A percentile compares a stretch with the other conserved stretches of the same genome.
These are phyloP conservation scores for Urtica urens DNA, from an alignment of 306 rosid species.

Conservation along the genomic window DNA sequence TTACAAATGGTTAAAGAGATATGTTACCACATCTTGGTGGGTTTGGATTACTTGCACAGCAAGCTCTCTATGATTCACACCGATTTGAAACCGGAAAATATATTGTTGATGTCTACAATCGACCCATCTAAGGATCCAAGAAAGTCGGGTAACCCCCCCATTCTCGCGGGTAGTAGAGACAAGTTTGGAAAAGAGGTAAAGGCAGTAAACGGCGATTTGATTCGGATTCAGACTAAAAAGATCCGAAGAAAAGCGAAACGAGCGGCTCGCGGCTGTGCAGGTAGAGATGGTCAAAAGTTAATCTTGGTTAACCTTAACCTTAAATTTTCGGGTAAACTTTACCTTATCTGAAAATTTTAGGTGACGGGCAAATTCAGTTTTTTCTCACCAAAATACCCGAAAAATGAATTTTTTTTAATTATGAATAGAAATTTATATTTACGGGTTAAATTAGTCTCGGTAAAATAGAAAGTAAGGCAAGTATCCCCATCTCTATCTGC, in stretches of 20 bases:
- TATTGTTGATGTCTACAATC: slow-evolving; percentile 60
- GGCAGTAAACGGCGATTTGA: slow-evolving; percentile 58
- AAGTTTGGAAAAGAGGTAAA: slow-evolving; percentile 40
- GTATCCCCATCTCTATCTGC: too few species aligned
- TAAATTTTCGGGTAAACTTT: too few species aligned
- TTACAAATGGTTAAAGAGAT: slow-evolving; percentile 73
- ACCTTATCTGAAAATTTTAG: too few species aligned
- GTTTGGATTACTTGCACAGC: slow-evolving; percentile 87
- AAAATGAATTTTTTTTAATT: too few species aligned
- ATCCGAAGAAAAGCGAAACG: slow-evolving; percentile 85
- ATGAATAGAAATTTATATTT: too few species aligned
- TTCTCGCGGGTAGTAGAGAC: slow-evolving; percentile 48
- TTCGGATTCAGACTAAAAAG: slow-evolving; percentile 63
- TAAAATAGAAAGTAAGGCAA: too few species aligned
- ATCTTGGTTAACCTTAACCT: too few species aligned
- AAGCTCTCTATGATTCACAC: slow-evolving; percentile 92
- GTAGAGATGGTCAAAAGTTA: too few species aligned
- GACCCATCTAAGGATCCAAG: slow-evolving; percentile 81
- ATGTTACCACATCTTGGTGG: slow-evolving; percentile 74
- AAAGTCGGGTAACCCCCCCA: slow-evolving; percentile 50
- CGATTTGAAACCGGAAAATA: slow-evolving; percentile 92
- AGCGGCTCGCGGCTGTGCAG: slow-evolving; percentile 70
- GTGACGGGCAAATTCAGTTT: too few species aligned
- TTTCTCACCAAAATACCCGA: too few species aligned
- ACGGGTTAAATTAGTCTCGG: too few species aligned